Conservation (phyloP, 2,329 filamentous ascomycete genomes). For the Pseudocercospora vitis region DNA sequence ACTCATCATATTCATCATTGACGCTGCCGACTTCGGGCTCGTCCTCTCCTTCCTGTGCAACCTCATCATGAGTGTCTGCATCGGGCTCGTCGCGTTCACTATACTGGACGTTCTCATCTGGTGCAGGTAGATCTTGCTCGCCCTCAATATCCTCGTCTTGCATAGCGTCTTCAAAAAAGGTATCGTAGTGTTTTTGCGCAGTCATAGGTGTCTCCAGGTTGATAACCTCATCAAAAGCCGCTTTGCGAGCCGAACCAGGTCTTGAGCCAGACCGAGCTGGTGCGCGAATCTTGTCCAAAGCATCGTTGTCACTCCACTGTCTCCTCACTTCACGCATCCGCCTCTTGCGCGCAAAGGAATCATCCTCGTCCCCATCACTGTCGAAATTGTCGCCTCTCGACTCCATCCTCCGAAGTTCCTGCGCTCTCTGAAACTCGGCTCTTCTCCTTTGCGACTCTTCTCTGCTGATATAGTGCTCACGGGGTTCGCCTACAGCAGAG, state of each 20-base stretch:
- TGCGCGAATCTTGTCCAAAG: conserved; percentile 14
- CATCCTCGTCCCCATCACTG: conserved; percentile 19
- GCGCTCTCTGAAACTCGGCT: conserved; percentile 9
- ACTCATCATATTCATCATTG: conserved; percentile 43
- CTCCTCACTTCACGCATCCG: conserved; percentile 17
- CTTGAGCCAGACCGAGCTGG: conserved; percentile 11
- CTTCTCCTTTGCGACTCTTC: conserved; percentile 42
- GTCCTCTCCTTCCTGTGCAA: conserved; percentile 18
- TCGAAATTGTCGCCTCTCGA: conserved; percentile 15
- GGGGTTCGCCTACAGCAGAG: conserved; percentile 37
- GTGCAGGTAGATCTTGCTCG: conserved; percentile 19
- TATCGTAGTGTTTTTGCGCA: conserved; percentile 7
- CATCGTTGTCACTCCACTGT: not conserved
- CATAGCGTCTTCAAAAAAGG: conserved; percentile 28
- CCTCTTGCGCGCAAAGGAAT: conserved; percentile 19
- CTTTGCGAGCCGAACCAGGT: conserved; percentile 5
- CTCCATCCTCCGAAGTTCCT: conserved; percentile 14
- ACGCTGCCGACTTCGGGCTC: conserved; percentile 20
- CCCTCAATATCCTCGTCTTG: conserved; percentile 21
- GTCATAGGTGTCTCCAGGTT: conserved; percentile 9
- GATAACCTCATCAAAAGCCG: conserved; percentile 3
- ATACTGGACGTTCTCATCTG: conserved; percentile 14
- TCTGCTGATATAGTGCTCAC: conserved; percentile 47
- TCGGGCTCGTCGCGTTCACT: conserved; percentile 19
- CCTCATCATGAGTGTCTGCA: conserved; percentile 18